These are phyloP conservation scores for Amaranthus cruentus DNA, from an alignment of 148 eudicot genomes.

Conservation along the genomic window DNA sequence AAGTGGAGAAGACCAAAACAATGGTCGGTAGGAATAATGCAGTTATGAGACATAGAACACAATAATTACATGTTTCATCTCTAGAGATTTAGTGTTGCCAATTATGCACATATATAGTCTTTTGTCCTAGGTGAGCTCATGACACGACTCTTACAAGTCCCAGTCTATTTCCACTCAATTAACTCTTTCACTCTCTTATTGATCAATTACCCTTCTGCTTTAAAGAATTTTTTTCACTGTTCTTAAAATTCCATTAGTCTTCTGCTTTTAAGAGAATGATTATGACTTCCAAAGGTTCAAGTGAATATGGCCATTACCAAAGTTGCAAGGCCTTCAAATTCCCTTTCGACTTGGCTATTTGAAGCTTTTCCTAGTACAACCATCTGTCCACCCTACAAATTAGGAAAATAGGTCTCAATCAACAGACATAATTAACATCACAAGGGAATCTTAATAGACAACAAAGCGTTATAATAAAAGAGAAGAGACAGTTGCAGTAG, in stretches of 20 bases:
- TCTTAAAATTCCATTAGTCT: neutral
- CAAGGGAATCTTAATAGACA: neutral
- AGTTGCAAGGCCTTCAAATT: conserved; percentile 64
- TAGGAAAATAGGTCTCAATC: neutral
- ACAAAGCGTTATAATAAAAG: neutral
- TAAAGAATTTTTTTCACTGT: neutral
- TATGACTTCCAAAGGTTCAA: conserved; percentile 8
- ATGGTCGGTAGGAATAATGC: neutral
- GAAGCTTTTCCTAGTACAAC: conserved; percentile 64
- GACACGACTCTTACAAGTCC: neutral
- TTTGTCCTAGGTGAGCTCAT: neutral
- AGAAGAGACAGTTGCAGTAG: neutral
- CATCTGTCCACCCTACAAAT: conserved; percentile 76
- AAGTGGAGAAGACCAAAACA: neutral
- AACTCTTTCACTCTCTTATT: neutral
- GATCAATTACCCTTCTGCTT: neutral
- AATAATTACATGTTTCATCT: neutral
- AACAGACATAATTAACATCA: neutral
- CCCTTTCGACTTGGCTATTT: conserved; percentile 52
- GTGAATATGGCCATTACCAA: conserved; percentile 36
- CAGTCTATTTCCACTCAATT: neutral
- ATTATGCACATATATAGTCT: neutral
- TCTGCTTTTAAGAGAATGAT: neutral
- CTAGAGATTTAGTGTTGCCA: neutral
- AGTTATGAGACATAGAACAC: neutral